These are phyloP conservation scores for Oenanthe javanica DNA, from an alignment of 140 eudicot species.

Conservation along the genomic window DNA sequence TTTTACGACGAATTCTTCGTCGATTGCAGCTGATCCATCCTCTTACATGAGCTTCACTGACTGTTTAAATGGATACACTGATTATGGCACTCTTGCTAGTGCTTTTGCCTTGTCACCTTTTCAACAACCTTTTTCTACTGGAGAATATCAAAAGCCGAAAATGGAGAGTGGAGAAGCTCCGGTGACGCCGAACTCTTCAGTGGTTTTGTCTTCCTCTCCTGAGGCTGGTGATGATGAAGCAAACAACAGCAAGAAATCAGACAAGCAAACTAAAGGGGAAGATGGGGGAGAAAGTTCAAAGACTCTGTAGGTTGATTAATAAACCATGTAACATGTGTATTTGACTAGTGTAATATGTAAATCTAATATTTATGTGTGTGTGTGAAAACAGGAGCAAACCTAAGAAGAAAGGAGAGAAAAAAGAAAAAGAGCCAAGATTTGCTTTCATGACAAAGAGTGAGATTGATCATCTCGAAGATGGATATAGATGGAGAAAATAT, in stretches of 20 bases:
- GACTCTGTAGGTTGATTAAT: conserved; percentile 25
- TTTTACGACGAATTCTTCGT: background rate
- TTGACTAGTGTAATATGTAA: background rate
- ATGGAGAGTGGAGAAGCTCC: conserved; percentile 19
- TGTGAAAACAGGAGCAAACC: conserved; percentile 18
- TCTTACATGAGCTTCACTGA: conserved; percentile 20
- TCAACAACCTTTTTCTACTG: conserved; percentile 8
- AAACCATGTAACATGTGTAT: background rate
- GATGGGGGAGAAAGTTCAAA: conserved; percentile 30
- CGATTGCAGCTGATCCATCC: background rate
- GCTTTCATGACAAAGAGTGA: conserved; percentile 66
- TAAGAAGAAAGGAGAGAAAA: conserved; percentile 38
- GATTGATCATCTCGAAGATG: conserved; percentile 60
- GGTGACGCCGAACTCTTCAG: conserved; percentile 42
- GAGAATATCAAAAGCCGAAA: background rate
- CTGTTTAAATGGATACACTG: conserved; percentile 23
- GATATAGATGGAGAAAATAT: conserved; percentile 60
- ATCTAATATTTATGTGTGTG: background rate
- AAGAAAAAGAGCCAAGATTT: conserved; percentile 37
- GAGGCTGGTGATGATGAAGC: conserved; percentile 30
- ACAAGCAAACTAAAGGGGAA: conserved; percentile 16
- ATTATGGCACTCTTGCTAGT: conserved; percentile 2
- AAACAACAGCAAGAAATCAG: conserved; percentile 13
- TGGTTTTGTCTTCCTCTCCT: conserved; percentile 33
- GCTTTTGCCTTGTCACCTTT: conserved; percentile 25